These are phyloP conservation scores for Vigna reflexopilosa DNA, from an alignment of 306 rosid species.

Conservation along the genomic window DNA sequence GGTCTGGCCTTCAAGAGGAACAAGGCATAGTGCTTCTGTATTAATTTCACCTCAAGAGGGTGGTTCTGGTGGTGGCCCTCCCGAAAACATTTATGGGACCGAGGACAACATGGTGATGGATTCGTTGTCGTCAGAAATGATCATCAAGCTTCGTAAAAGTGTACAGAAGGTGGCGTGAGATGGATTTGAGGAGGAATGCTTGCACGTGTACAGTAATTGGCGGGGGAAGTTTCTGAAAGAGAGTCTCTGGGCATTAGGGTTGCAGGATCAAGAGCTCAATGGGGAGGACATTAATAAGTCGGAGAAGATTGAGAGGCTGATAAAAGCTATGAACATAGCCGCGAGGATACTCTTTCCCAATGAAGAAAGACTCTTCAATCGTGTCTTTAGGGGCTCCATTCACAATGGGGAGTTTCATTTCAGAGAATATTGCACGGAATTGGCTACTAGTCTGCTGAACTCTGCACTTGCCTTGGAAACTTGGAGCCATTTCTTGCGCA, in stretches of 20 bases:
- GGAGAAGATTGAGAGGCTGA: conserved; percentile 41
- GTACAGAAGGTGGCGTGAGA: conserved; percentile 66
- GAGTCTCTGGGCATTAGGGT: conserved; percentile 57
- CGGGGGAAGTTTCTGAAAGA: conserved; percentile 74
- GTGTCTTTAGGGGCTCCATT: conserved; percentile 59
- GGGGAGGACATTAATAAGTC: conserved; percentile 59
- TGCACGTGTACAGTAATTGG: conserved; percentile 61
- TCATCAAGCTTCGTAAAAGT: conserved; percentile 66
- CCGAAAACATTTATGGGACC: not conserved
- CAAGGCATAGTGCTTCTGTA: not conserved
- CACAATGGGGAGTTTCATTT: conserved; percentile 54
- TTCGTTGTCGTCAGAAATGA: conserved; percentile 57
- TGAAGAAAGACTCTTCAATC: conserved; percentile 66
- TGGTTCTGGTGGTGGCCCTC: not conserved
- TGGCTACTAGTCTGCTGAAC: conserved; percentile 49
- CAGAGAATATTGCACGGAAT: conserved; percentile 64
- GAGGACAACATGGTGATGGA: conserved; percentile 59
- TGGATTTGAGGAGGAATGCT: conserved; percentile 71
- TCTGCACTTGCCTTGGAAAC: not conserved
- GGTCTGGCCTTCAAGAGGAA: not conserved
- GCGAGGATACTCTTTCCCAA: conserved; percentile 69
- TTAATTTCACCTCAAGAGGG: not conserved
- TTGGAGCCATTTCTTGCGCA: conserved; percentile 34
- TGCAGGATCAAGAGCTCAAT: conserved; percentile 57
- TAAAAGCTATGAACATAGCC: conserved; percentile 58